phyloP scores from a whole-genome alignment of 2,329 filamentous ascomycete species.

The Monosporascus cannonballus region DNA sequence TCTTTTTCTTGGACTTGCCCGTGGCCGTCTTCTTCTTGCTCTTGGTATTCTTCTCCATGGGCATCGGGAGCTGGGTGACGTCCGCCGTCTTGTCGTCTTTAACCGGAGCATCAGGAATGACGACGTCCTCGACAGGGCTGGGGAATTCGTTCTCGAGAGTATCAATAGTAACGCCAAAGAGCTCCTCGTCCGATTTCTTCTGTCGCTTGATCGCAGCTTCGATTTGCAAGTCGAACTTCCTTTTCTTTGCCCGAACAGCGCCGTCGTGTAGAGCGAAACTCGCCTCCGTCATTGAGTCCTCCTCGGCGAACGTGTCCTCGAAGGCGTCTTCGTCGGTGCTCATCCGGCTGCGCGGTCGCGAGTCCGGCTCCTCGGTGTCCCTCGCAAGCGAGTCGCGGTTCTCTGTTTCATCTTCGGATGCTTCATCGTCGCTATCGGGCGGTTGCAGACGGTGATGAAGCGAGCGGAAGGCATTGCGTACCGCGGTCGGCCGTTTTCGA shows the following conservation, averaged over 20 bases:
- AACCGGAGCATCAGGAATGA: constrained; percentile 40
- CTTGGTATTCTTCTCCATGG: constrained; percentile 37
- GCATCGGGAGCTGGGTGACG: constrained; percentile 39
- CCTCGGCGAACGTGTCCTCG: constrained; percentile 49
- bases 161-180: constrained; percentile 60
- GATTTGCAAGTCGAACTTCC: constrained; percentile 66
- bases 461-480: constrained; percentile 62
- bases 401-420: constrained; percentile 68
- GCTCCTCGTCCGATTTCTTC: constrained; percentile 73
- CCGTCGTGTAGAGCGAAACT: constrained; percentile 61
- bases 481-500: constrained; percentile 52
- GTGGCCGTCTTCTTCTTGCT: constrained; percentile 47
- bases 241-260: constrained; percentile 54
- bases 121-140: constrained; percentile 42
- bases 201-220: constrained; percentile 70
- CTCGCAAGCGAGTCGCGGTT: constrained; percentile 54
- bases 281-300: constrained; percentile 65
- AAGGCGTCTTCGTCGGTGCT: constrained; percentile 52
- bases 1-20: constrained; percentile 51
- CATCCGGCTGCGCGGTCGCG: constrained; percentile 70
- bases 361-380: constrained; percentile 83
- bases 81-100: constrained; percentile 39
- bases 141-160: constrained; percentile 45
- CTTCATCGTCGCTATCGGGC: constrained; percentile 76
- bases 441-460: constrained; percentile 75